Evolutionary conservation across 2,329 filamentous ascomycete genomes (phyloP).

Genomic region (Pseudocercospora vitis): DNA sequence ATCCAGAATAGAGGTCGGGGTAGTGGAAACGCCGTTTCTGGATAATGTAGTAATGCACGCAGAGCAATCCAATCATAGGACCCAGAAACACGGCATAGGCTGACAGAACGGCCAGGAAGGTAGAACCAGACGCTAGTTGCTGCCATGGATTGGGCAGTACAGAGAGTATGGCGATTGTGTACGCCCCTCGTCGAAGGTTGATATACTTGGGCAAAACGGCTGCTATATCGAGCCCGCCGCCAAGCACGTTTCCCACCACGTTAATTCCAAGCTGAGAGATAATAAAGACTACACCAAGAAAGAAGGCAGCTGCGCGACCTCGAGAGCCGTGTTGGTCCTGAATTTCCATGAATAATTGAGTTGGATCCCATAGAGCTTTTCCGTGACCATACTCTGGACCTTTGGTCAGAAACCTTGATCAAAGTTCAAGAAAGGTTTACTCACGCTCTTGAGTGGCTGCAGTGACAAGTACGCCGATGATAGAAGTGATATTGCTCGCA

Average conservation of each 20-base stretch:
- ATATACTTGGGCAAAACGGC: constrained; percentile 14
- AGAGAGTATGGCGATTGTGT: constrained; percentile 10
- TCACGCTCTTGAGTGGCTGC: constrained; percentile 11
- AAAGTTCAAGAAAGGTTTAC: neutral
- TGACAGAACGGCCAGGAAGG: constrained; percentile 14
- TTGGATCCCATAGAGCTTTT: constrained; percentile 14
- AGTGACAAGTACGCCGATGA: constrained; percentile 16
- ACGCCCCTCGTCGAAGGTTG: constrained; percentile 14
- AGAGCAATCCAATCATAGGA: constrained; percentile 13
- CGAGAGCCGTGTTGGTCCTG: constrained; percentile 17
- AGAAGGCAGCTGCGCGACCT: constrained; percentile 14
- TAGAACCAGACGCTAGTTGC: constrained; percentile 13
- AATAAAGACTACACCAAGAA: constrained; percentile 12
- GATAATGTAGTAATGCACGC: constrained; percentile 15
- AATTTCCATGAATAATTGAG: constrained; percentile 14
- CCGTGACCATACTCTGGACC: constrained; percentile 10
- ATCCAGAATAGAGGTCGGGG: constrained; percentile 12
- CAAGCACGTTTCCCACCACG: constrained; percentile 16
- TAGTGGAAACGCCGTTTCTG: constrained; percentile 9
- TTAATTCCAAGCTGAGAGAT: constrained; percentile 13
- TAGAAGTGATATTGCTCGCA: constrained; percentile 12
- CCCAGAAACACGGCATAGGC: constrained; percentile 13
- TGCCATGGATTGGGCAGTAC: constrained; percentile 16
- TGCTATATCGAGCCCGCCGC: constrained; percentile 14
- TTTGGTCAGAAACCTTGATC: neutral